Conservation (phyloP, 2,329 filamentous ascomycete genomes). For the Aspergillus pseudoterreus region DNA sequence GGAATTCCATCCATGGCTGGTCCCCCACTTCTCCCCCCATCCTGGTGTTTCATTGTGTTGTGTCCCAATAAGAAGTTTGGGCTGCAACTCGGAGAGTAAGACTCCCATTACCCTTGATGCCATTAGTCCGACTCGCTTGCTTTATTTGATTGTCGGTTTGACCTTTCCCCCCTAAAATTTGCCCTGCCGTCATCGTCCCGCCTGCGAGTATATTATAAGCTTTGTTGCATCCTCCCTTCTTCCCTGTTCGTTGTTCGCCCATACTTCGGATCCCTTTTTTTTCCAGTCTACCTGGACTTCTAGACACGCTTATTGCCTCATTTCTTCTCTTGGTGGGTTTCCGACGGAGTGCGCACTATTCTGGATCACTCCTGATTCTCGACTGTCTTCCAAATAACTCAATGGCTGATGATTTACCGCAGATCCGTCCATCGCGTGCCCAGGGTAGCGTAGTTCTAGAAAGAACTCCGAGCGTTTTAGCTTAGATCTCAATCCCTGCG, state of each 20-base stretch:
- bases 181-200: not conserved
- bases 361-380: too few species aligned
- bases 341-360: too few species aligned
- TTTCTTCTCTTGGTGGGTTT: too few species aligned
- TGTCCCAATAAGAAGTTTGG: conserved; percentile 7
- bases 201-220: not conserved
- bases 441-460: not conserved
- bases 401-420: too few species aligned
- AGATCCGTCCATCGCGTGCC: too few species aligned
- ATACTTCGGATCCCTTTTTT: not conserved
- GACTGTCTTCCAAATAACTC: too few species aligned
- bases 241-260: not conserved
- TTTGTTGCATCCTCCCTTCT: conserved; percentile 6
- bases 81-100: conserved; percentile 10
- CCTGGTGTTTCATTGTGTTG: conserved; percentile 3
- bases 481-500: conserved; percentile 11
- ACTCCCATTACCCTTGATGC: not conserved
- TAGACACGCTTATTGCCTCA: too few species aligned
- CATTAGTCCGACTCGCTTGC: too few species aligned
- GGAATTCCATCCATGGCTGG: conserved; percentile 6
- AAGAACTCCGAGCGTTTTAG: conserved; percentile 7
- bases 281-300: too few species aligned
- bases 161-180: too few species aligned
- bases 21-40: conserved; percentile 2
- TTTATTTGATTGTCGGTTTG: too few species aligned